Base-by-base conservation (phyloP, 148 eudicot species). In the Pharnaceum exiguum region DNA sequence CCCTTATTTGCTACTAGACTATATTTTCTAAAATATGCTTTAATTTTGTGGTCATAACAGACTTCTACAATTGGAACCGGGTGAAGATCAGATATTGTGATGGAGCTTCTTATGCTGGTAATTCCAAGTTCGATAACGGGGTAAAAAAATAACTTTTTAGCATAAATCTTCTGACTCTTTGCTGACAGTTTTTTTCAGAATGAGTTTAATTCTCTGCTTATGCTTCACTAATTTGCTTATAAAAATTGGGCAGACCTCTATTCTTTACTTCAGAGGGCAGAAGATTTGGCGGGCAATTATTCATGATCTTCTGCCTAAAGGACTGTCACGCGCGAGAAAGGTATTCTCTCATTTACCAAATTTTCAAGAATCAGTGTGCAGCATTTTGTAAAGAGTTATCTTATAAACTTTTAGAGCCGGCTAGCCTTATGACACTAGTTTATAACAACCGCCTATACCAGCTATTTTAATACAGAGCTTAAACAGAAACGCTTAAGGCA, bases 41-140 rank as follows among this genome's bases (percentile, higher is more conserved):
- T 22, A 29, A 23, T n/a, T 6, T 27, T 25, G 7, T 46, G 29
- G 23, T 16, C 40, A 17, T 1, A 36, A 64, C 85, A 93, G 99
- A 86, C 68, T 89, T 93, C 62, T 88, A 93, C 85, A 86, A 93
- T 55, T 93, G 99, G 99, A 93, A 93, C 46, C 99, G 99, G 23
- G 95, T 93, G 47, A 89, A 89, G 82, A 56, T 93, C 44, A 76
- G 95, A 79, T 93, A 93, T 23, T 93, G 99, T 66, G 99, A 93
- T 56, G 99, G 99, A 26, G 99, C 96, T 42, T 93, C 99, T 9
- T 93, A 88, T 75, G 83, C 87, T 39, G 99, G 99, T 11, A 65
- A 93, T 43, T 67, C 89, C 35, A 66, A 61, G 69, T 89, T 77
- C 48, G 43, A 74, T 51, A 88, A 93, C 70, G 91, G 89, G 87